Conservation (phyloP, 208 protist species). For the Trypanosoma theileri region DNA sequence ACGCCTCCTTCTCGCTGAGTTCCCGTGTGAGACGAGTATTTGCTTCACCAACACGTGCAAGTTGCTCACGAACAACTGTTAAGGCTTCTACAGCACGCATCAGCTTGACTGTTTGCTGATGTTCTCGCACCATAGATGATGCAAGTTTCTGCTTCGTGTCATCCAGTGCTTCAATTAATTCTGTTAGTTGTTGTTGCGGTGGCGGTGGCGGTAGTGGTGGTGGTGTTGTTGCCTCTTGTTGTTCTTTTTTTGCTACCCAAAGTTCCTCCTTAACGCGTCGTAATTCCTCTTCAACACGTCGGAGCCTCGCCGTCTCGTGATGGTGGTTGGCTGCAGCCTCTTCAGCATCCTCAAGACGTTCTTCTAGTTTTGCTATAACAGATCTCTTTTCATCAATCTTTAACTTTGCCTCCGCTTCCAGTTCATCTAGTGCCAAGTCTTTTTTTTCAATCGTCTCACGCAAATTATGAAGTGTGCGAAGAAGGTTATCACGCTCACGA, state of each 20-base stretch:
- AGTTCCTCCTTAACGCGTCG: slow-evolving; percentile 6
- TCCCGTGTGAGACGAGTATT: slow-evolving; percentile 18
- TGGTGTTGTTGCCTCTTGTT: not conserved
- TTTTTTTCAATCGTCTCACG: slow-evolving; percentile 60
- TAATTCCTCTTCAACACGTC: slow-evolving; percentile 17
- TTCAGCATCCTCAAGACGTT: slow-evolving; percentile 31
- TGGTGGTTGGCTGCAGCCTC: slow-evolving; percentile 20
- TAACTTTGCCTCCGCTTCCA: slow-evolving; percentile 66
- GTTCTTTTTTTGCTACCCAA: slow-evolving; percentile 1
- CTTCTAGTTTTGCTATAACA: slow-evolving; percentile 60
- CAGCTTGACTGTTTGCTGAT: slow-evolving; percentile 25
- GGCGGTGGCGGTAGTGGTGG: not conserved
- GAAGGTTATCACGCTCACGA: slow-evolving; percentile 67
- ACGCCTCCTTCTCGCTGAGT: slow-evolving; percentile 27
- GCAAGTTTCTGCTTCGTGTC: slow-evolving; percentile 24
- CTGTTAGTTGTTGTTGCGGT: slow-evolving; percentile 21
- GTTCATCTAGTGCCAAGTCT: slow-evolving; percentile 43
- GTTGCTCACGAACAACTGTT: slow-evolving; percentile 19
- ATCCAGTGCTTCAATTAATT: slow-evolving; percentile 34
- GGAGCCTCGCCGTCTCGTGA: slow-evolving; percentile 11
- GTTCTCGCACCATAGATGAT: slow-evolving; percentile 15
- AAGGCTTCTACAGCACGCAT: slow-evolving; percentile 28
- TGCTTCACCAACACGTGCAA: slow-evolving; percentile 22
- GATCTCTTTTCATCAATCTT: slow-evolving; percentile 77
- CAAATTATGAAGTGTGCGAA: slow-evolving; percentile 73